Percentiles rank a stretch among this genome's conserved stretches.
Conservation (phyloP, 441 rosid species). For the Eruca vesicaria region DNA sequence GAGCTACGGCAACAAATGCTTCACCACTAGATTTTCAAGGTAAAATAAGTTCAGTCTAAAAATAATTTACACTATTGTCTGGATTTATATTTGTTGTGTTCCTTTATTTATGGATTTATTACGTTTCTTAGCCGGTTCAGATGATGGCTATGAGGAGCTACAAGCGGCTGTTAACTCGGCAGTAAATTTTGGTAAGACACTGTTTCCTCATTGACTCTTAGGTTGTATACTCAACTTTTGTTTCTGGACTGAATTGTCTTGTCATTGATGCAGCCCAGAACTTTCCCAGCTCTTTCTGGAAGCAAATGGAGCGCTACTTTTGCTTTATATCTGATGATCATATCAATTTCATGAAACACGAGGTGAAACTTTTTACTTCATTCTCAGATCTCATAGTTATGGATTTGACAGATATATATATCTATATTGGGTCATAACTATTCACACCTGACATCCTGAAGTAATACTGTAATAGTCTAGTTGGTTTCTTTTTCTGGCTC, state of each 20-base stretch:
- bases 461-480: slow-evolving; percentile 1
- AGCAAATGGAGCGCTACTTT: slow-evolving; percentile 75
- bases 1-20: slow-evolving; percentile 55
- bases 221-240: slow-evolving; percentile 2
- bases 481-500: background rate
- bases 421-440: background rate
- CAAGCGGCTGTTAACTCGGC: slow-evolving; percentile 85
- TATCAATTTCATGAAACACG: slow-evolving; percentile 63
- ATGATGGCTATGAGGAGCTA: slow-evolving; percentile 87
- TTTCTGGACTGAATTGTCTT: slow-evolving; percentile 31
- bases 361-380: slow-evolving; percentile 44
- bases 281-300: slow-evolving; percentile 66
- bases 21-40: slow-evolving; percentile 79
- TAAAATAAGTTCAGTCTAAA: slow-evolving; percentile 39
- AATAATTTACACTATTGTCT: slow-evolving; percentile 9
- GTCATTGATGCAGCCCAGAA: slow-evolving; percentile 52
- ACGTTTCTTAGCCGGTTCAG: slow-evolving; percentile 65
- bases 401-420: background rate
- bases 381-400: background rate
- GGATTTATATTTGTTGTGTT: background rate
- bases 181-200: slow-evolving; percentile 49
- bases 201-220: slow-evolving; percentile 16
- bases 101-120: slow-evolving; percentile 32
- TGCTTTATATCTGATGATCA: slow-evolving; percentile 69
- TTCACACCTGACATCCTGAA: background rate